Percentiles rank a stretch among this genome's conserved stretches.
Conservation (phyloP, 805 yeast species). For the Candida sanyiensis region DNA sequence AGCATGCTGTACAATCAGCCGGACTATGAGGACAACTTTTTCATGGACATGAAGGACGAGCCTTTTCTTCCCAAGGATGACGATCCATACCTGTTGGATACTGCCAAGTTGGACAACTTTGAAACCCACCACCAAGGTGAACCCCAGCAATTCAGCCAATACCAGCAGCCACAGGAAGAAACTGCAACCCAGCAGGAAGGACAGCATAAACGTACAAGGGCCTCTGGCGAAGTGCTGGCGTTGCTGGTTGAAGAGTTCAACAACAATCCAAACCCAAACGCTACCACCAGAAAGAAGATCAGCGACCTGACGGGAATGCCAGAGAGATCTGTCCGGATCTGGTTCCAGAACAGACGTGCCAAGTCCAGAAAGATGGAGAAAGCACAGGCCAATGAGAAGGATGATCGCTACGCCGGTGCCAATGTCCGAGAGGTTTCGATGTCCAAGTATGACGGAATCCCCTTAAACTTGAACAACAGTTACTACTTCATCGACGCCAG, state of each 20-base stretch:
- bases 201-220: constrained; percentile 53
- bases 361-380: constrained; percentile 64
- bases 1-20: constrained; percentile 13
- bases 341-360: constrained; percentile 90
- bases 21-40: constrained; percentile 13
- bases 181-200: constrained; percentile 1
- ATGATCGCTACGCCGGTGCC: constrained; percentile 13
- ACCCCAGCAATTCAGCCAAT: not conserved
- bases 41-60: constrained; percentile 9
- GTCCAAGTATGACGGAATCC: constrained; percentile 36
- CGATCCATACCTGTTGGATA: not conserved
- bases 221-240: constrained; percentile 75
- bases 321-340: constrained; percentile 82
- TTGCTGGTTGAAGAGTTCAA: constrained; percentile 63
- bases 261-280: constrained; percentile 68
- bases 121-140: not conserved
- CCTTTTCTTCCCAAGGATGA: constrained; percentile 2
- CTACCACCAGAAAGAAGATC: constrained; percentile 62
- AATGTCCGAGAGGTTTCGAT: constrained; percentile 9
- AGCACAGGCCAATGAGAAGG: constrained; percentile 27
- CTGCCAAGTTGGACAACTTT: not conserved
- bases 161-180: constrained; percentile 3
- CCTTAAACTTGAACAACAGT: constrained; percentile 54
- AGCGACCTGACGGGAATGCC: constrained; percentile 74
- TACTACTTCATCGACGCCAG: constrained; percentile 64